Evolutionary conservation across 352 stramenopile species (phyloP).

Genomic region (Pythium phragmitis): DNA sequence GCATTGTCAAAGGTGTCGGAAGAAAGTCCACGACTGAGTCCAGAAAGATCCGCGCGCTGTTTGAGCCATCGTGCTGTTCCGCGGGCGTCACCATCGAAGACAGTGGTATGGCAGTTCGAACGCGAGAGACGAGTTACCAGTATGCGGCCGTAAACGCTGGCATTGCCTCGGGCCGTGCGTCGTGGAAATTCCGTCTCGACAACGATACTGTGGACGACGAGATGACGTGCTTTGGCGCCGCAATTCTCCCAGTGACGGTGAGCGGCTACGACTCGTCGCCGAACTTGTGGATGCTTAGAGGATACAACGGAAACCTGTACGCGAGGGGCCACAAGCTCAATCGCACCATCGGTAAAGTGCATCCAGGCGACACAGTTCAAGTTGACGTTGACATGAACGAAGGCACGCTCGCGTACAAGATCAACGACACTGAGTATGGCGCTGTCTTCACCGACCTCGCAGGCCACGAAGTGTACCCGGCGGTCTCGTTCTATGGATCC

Average conservation of each 20-base stretch:
- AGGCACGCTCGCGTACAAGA: conserved; percentile 85
- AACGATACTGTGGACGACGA: conserved; percentile 90
- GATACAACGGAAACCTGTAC: conserved; percentile 92
- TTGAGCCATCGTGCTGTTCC: conserved; percentile 78
- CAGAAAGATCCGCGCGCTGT: conserved; percentile 67
- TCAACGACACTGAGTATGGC: conserved; percentile 89
- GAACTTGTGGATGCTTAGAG: conserved; percentile 90
- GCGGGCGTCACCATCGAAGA: conserved; percentile 79
- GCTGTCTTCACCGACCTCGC: conserved; percentile 82
- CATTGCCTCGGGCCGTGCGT: conserved; percentile 75
- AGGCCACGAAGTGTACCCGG: conserved; percentile 83
- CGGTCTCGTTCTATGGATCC: conserved; percentile 88
- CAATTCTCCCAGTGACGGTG: conserved; percentile 84
- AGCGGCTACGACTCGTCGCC: conserved; percentile 90
- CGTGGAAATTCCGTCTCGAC: conserved; percentile 87
- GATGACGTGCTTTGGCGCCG: conserved; percentile 91
- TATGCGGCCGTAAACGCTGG: conserved; percentile 83
- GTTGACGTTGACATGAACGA: conserved; percentile 89
- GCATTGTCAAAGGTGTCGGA: conserved; percentile 32
- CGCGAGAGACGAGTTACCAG: conserved; percentile 86
- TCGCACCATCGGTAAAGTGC: conserved; percentile 84
- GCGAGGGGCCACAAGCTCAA: conserved; percentile 85
- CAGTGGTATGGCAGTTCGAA: conserved; percentile 68
- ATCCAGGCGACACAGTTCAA: conserved; percentile 85
- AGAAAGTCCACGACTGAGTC: conserved; percentile 59